These are phyloP conservation scores for Fusarium sp. DNA, from an alignment of 2,329 filamentous ascomycete genomes.

Conservation along the genomic window DNA sequence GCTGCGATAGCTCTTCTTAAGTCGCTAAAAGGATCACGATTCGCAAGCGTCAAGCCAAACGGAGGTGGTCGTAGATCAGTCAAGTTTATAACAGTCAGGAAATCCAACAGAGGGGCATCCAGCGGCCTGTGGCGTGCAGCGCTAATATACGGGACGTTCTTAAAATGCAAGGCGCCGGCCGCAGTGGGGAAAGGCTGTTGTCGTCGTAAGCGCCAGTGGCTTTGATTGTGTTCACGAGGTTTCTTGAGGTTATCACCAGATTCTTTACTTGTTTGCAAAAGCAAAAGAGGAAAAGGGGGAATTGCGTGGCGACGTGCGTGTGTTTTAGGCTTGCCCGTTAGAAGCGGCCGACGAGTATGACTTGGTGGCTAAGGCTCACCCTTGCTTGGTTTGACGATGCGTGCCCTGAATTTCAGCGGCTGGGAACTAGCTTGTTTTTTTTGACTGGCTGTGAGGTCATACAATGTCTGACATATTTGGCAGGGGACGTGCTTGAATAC, in stretches of 20 bases:
- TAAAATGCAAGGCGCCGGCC: conserved; percentile 39
- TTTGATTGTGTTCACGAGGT: conserved; percentile 20
- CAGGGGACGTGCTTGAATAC: conserved; percentile 23
- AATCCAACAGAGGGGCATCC: conserved; percentile 26
- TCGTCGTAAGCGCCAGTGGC: conserved; percentile 36
- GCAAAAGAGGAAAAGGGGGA: conserved; percentile 4
- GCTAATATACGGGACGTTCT: conserved; percentile 34
- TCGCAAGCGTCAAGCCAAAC: background rate
- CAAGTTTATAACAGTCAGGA: conserved; percentile 9
- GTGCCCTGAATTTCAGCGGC: conserved; percentile 33
- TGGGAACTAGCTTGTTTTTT: conserved; percentile 30
- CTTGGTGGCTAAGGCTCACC: conserved; percentile 25
- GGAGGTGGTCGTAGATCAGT: conserved; percentile 2
- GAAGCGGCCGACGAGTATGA: conserved; percentile 20
- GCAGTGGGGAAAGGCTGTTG: conserved; percentile 31
- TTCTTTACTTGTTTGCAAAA: background rate
- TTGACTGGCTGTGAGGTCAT: conserved; percentile 43
- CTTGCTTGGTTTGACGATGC: conserved; percentile 32
- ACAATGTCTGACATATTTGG: conserved; percentile 3
- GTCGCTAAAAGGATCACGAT: background rate
- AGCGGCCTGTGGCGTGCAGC: conserved; percentile 37
- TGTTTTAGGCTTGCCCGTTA: conserved; percentile 19
- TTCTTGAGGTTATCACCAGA: conserved; percentile 28
- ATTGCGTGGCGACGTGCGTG: conserved; percentile 8
- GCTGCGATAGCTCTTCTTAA: background rate